Evolutionary conservation across 768 basidiomycete genomes (phyloP).

Genomic region (Tubosaeta sp.): DNA sequence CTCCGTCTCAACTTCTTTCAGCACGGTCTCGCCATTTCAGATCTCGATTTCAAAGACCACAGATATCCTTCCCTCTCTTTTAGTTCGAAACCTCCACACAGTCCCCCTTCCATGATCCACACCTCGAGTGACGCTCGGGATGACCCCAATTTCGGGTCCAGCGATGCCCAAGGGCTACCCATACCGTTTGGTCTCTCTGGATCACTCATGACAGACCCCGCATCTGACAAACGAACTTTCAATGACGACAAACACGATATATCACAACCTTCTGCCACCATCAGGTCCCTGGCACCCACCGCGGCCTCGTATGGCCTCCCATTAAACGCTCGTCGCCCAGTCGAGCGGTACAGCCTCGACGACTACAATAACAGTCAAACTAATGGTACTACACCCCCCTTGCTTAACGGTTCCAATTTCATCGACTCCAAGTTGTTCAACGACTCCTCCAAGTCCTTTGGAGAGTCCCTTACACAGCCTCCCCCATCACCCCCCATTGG

Average conservation of each 20-base stretch:
- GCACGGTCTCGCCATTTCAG: slow-evolving; percentile 49
- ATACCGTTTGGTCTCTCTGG: slow-evolving; percentile 11
- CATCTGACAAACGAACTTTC: slow-evolving; percentile 20
- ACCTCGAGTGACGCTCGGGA: slow-evolving; percentile 27
- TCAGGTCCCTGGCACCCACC: slow-evolving; percentile 25
- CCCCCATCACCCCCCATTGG: slow-evolving; percentile 20
- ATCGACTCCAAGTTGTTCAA: slow-evolving; percentile 26
- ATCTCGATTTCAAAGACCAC: slow-evolving; percentile 61
- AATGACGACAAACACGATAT: slow-evolving; percentile 22
- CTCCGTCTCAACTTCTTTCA: slow-evolving; percentile 44
- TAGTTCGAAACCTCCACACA: slow-evolving; percentile 19
- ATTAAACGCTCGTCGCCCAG: slow-evolving; percentile 41
- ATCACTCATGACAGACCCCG: slow-evolving; percentile 14
- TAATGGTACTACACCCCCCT: slow-evolving; percentile 16
- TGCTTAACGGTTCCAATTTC: slow-evolving; percentile 24
- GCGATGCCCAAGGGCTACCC: slow-evolving; percentile 12
- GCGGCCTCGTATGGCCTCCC: slow-evolving; percentile 45
- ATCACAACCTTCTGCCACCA: slow-evolving; percentile 10
- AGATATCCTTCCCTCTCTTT: slow-evolving; percentile 45
- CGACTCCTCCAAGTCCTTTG: slow-evolving; percentile 31
- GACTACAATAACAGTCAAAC: slow-evolving; percentile 27
- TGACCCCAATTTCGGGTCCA: slow-evolving; percentile 6
- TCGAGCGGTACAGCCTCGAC: slow-evolving; percentile 52
- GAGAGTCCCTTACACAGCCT: slow-evolving; percentile 22
- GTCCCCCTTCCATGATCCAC: slow-evolving; percentile 28